Evolutionary conservation across 2,329 filamentous ascomycete species (phyloP).

Genomic region (Pseudofabraea citricarpa): DNA sequence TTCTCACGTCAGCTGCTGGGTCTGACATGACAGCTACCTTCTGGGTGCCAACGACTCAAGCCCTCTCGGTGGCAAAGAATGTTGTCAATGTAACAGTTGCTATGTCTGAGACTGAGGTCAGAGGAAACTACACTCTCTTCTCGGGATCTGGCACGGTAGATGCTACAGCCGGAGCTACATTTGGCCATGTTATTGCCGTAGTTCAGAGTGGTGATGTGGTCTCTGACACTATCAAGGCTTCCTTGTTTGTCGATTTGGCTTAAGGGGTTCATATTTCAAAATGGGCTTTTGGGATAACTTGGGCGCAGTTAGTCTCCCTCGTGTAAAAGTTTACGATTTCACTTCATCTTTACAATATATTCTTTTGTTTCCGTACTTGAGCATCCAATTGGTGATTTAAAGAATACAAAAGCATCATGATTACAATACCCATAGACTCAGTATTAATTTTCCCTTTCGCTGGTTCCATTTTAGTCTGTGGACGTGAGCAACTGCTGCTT

Average conservation of each 20-base stretch:
- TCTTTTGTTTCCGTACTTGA: too few relatives aligned
- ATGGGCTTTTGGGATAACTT: too few relatives aligned
- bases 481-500: too few relatives aligned
- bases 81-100: conserved; percentile 4
- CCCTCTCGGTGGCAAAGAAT: conserved; percentile 2
- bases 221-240: conserved; percentile 9
- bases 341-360: too few relatives aligned
- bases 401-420: too few relatives aligned
- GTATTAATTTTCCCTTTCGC: too few relatives aligned
- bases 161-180: conserved; percentile 5
- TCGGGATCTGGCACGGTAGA: conserved; percentile 1
- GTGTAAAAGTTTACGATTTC: too few relatives aligned
- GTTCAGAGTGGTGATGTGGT: conserved; percentile 5
- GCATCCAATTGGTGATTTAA: too few relatives aligned
- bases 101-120: conserved; percentile 3
- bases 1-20: conserved; percentile 4
- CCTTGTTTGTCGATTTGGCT: neutral
- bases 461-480: too few relatives aligned
- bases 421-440: too few relatives aligned
- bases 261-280: too few relatives aligned
- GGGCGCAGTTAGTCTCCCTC: too few relatives aligned
- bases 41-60: conserved; percentile 7
- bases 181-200: conserved; percentile 6
- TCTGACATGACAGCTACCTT: conserved; percentile 6
- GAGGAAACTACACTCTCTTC: conserved; percentile 10